Conservation (phyloP, 805 yeast species). For the Cephaloascus fragrans region DNA sequence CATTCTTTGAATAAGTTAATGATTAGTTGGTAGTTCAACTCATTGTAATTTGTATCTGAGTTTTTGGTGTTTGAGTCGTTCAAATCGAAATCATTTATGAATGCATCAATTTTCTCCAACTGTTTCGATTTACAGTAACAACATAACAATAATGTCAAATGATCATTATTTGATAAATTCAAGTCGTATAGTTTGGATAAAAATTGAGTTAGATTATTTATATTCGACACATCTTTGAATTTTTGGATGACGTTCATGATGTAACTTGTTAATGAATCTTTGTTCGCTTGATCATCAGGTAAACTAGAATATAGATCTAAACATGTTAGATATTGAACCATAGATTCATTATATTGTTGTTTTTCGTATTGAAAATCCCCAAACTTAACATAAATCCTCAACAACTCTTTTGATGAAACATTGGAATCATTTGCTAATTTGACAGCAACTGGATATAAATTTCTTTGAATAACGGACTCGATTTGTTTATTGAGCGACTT, state of each 20-base stretch:
- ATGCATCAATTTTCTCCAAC: conserved; percentile 44
- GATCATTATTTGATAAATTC: conserved; percentile 61
- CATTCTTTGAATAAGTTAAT: conserved; percentile 66
- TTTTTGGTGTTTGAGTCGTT: conserved; percentile 6
- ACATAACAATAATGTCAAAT: conserved; percentile 69
- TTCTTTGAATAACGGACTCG: conserved; percentile 56
- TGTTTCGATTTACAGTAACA: conserved; percentile 71
- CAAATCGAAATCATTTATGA: conserved; percentile 34
- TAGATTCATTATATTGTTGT: conserved; percentile 59
- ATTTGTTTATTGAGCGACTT: conserved; percentile 59
- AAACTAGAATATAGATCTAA: conserved; percentile 11
- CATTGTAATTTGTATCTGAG: conserved; percentile 12
- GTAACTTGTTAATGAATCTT: conserved; percentile 4
- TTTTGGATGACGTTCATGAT: conserved; percentile 70
- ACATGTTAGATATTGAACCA: conserved; percentile 57
- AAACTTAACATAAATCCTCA: conserved; percentile 30
- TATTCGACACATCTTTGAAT: conserved; percentile 69
- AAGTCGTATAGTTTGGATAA: conserved; percentile 49
- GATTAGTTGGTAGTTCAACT: conserved; percentile 60
- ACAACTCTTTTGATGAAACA: conserved; percentile 14
- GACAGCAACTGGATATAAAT: conserved; percentile 64
- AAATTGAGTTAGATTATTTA: conserved; percentile 52
- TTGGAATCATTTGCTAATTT: conserved; percentile 39
- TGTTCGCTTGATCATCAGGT: not conserved
- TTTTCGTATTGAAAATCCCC: conserved; percentile 67